Base-by-base conservation (phyloP, 495 filamentous ascomycete genomes). In the Staphylotrichum tortipilum region DNA sequence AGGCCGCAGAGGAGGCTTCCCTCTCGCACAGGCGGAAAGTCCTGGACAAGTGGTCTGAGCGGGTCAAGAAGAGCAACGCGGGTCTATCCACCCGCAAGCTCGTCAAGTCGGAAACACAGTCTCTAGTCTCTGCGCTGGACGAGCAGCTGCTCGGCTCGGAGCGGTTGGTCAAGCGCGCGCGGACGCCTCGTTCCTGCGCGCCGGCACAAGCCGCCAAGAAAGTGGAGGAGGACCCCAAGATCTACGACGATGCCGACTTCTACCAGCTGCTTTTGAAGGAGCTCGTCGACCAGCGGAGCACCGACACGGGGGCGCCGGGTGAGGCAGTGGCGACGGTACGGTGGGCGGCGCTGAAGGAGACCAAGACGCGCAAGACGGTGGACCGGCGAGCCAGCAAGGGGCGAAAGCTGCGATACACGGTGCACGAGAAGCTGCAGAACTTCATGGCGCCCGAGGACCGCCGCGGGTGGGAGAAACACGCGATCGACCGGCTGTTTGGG, bases 371-470 rank as follows among this genome's bases (percentile, higher is more conserved):
- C 68, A 85, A 87, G 55, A 74, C 81, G 29, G 83, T 97, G 15
- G 92, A 98, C 68, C 88, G 89, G 14, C 91, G 88, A 56, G 94
- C 94, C 10, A 94, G 88, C 58, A 97, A 97, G 70, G 92, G 92
- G 5, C 73, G 92, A 44, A 98, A 95, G 69, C 78, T 98, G 79
- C 72, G 85, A 37, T 97, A 86, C 68, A 88, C 84, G 39, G 89
- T 97, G 15, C 91, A 97, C 59, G 89, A 97, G 71, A 97, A 95
- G 67, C 66, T 98, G 53, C 86, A 92, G 72, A 96, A 96, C 69
- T 97, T 97, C 62, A 95, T 96, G 90, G 90, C 89, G 24, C 85
- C 91, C 0, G 86, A 94, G 63, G 86, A 94, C 61, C 70, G 85
- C 24, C 76, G 82, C 3, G 62, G 54, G 11, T 95, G 90, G 90